Base-by-base conservation (phyloP, 495 filamentous ascomycete species). In the Hypoxylon lienhwacheense region DNA sequence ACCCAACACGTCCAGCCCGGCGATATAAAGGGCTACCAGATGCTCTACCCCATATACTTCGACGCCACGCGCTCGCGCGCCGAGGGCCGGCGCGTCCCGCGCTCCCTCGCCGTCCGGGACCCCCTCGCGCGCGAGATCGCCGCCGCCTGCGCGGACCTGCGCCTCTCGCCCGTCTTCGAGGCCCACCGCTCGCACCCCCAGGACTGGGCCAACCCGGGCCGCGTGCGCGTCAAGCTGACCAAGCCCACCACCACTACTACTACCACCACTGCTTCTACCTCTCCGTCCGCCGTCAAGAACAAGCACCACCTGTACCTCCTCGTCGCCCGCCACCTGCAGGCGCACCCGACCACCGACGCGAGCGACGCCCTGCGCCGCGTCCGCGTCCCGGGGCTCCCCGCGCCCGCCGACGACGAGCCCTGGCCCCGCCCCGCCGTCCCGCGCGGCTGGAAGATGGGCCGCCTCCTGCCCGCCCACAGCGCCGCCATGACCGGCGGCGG, bases 171-270 rank as follows among this genome's bases (percentile, higher is more conserved):
- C 22, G 86, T 91, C 4, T 85, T 96, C 68, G 93, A 98, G 70
- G 90, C 91, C 0, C 87, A 85, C 60, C 96, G 96, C 73, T 76
- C 84, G 35, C 93, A 98, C 73, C 93, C 93, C 0, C 91, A 91
- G 71, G 93, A 98, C 72, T 98, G 93, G 93, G 87, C 85, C 25
- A 98, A 98, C 73, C 93, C 93, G 8, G 93, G 93, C 0, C 78
- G 93, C 20, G 90, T 98, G 57, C 80, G 88, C 41, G 82, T 96
- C 15, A 71, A 82, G 61, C 71, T 97, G 11, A 56, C 70, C 36
- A 40, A 15, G 8, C 4, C 12, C 32, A 22, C 0, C 20, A 7
- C 1, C 35, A 12, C 3, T 20, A 12, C 1, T 10, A 36, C 10
- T 17, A 4, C 5, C 1, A 34, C 4, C 12, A 2, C 32, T 17